phyloP scores from a whole-genome alignment of 345 rosid genomes.

The Adansonia digitata region DNA sequence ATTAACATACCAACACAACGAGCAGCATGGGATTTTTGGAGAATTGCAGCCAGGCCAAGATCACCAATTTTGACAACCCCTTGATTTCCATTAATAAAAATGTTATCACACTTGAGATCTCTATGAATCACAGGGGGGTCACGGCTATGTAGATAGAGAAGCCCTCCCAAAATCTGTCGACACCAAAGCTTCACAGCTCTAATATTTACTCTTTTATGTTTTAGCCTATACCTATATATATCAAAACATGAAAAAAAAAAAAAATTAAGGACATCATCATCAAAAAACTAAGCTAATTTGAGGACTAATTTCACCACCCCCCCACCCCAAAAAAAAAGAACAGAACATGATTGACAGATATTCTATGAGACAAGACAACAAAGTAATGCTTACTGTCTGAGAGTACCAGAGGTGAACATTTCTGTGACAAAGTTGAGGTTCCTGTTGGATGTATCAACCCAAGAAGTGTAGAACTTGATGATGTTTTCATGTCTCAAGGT shows the following conservation, averaged over 20 bases:
- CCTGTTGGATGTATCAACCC: constrained; percentile 80
- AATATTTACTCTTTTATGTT: constrained; percentile 76
- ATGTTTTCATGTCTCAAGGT: constrained; percentile 85
- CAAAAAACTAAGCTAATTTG: background rate
- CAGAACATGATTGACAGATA: background rate
- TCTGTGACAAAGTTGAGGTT: constrained; percentile 95
- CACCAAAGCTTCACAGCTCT: constrained; percentile 97
- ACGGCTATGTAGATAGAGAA: constrained; percentile 78
- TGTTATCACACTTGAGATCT: constrained; percentile 97
- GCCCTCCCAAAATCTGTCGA: constrained; percentile 77
- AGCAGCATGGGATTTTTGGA: constrained; percentile 87
- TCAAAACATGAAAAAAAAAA: too few relatives aligned
- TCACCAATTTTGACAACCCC: constrained; percentile 98
- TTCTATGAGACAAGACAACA: background rate
- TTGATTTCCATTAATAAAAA: constrained; percentile 93
- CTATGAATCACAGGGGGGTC: constrained; percentile 92
- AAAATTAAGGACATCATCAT: background rate
- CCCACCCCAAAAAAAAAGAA: too few relatives aligned
- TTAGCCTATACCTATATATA: constrained; percentile 59
- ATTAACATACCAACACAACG: constrained; percentile 72
- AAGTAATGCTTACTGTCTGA: constrained; percentile 65
- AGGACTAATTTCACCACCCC: background rate
- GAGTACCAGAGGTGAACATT: constrained; percentile 92
- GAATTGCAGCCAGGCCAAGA: constrained; percentile 93
- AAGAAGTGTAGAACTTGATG: constrained; percentile 86